phyloP scores from a whole-genome alignment of 2,329 filamentous ascomycete genomes.

The Cucurbitaria berberidis region DNA sequence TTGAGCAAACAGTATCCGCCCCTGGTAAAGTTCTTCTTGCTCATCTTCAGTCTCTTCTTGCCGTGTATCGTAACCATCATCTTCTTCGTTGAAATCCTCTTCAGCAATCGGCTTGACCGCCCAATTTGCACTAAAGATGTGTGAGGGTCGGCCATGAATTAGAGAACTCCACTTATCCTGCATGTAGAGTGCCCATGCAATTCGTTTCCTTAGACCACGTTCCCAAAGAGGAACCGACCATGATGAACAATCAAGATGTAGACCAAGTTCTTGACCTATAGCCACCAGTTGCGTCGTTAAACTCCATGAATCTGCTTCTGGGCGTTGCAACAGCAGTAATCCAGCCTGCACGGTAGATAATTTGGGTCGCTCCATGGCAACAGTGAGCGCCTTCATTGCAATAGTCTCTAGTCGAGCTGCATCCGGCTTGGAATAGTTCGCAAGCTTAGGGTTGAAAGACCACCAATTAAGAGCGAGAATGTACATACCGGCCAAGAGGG shows the following conservation, averaged over 20 bases:
- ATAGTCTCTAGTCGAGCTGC: conserved; percentile 75
- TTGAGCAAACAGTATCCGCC: conserved; percentile 73
- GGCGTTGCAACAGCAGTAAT: conserved; percentile 74
- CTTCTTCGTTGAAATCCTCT: conserved; percentile 74
- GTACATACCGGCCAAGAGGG: conserved; percentile 80
- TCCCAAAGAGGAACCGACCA: conserved; percentile 94
- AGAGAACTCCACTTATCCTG: conserved; percentile 92
- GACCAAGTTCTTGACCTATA: conserved; percentile 82
- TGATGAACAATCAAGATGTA: conserved; percentile 83
- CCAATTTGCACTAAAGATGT: conserved; percentile 75
- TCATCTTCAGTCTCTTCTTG: conserved; percentile 61
- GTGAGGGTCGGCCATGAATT: conserved; percentile 83
- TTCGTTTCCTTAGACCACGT: conserved; percentile 78
- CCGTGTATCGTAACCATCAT: conserved; percentile 59
- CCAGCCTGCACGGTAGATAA: conserved; percentile 81
- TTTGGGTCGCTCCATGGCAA: conserved; percentile 82
- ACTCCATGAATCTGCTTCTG: conserved; percentile 80
- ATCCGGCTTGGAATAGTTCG: conserved; percentile 70
- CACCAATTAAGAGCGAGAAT: conserved; percentile 89
- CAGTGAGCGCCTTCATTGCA: conserved; percentile 72
- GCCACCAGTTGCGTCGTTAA: conserved; percentile 87
- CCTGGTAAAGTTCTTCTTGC: conserved; percentile 67
- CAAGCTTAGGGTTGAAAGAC: conserved; percentile 73
- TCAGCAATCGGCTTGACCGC: conserved; percentile 70
- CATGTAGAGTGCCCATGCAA: conserved; percentile 92